Evolutionary conservation across 331 rosid genomes (phyloP).

Genomic region (Rosa hybrid): DNA sequence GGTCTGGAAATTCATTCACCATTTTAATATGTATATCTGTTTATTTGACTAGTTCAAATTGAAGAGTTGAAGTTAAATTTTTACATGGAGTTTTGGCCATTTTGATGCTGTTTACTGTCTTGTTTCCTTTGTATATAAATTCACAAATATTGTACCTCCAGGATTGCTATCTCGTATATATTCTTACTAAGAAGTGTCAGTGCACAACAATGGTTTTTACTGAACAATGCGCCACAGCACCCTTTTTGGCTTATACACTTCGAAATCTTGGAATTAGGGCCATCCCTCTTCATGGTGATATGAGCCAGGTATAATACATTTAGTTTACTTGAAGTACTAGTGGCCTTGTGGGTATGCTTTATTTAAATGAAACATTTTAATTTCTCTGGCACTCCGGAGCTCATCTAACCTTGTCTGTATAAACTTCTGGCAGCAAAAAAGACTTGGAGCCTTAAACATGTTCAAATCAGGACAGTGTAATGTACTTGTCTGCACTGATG

Average conservation of each 20-base stretch:
- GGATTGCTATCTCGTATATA: conserved; percentile 84
- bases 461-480: conserved; percentile 86
- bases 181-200: conserved; percentile 68
- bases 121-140: background rate
- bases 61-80: background rate
- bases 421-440: conserved; percentile 52
- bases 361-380: too few relatives aligned
- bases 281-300: conserved; percentile 85
- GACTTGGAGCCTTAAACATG: conserved; percentile 77
- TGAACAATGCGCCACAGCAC: conserved; percentile 76
- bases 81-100: background rate
- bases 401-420: conserved; percentile 8
- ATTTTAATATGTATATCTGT: too few relatives aligned
- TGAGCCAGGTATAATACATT: conserved; percentile 66
- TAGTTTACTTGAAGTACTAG: background rate
- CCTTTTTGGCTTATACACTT: conserved; percentile 69
- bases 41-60: too few relatives aligned
- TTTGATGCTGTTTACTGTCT: background rate
- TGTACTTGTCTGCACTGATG: conserved; percentile 78
- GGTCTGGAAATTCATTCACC: too few relatives aligned
- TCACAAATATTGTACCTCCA: conserved; percentile 16
- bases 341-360: too few relatives aligned
- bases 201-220: conserved; percentile 87
- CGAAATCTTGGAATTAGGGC: conserved; percentile 86
- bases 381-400: too few relatives aligned